These are phyloP conservation scores for Cicer pinnatifidum DNA, from an alignment of 306 rosid species.

Conservation along the genomic window DNA sequence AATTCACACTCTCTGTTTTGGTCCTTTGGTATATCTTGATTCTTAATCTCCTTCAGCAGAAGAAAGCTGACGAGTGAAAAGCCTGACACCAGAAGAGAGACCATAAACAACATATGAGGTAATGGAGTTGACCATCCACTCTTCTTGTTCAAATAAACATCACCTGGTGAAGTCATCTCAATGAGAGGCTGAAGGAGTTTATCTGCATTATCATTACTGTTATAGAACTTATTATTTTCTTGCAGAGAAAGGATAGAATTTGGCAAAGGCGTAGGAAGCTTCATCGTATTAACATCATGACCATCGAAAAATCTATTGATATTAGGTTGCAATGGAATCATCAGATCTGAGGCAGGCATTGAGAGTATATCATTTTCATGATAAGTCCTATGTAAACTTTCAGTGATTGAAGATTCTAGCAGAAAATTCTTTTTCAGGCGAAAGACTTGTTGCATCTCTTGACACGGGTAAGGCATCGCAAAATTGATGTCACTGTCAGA, in stretches of 20 bases:
- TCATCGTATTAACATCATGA: slow-evolving; percentile 35
- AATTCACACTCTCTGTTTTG: slow-evolving; percentile 46
- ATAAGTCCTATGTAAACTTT: slow-evolving; percentile 41
- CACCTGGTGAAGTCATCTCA: slow-evolving; percentile 41
- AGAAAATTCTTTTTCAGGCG: slow-evolving; percentile 51
- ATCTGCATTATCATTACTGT: slow-evolving; percentile 36
- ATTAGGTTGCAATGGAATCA: slow-evolving; percentile 45
- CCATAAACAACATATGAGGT: slow-evolving; percentile 34
- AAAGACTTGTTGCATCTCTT: slow-evolving; percentile 54
- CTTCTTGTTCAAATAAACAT: slow-evolving; percentile 32
- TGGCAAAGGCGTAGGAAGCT: slow-evolving; percentile 35
- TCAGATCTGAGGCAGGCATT: slow-evolving; percentile 41
- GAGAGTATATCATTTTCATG: slow-evolving; percentile 46
- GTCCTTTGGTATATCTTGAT: slow-evolving; percentile 36
- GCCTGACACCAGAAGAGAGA: slow-evolving; percentile 49
- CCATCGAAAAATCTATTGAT: slow-evolving; percentile 34
- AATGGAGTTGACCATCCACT: slow-evolving; percentile 44
- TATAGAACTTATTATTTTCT: slow-evolving; percentile 30
- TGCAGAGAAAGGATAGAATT: slow-evolving; percentile 37
- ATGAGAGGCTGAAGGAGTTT: slow-evolving; percentile 36
- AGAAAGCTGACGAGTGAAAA: slow-evolving; percentile 37
- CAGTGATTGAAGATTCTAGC: slow-evolving; percentile 47
- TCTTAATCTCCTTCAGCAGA: slow-evolving; percentile 41
- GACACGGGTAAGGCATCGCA: slow-evolving; percentile 70
- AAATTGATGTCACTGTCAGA: slow-evolving; percentile 53